Conservation (phyloP, 2,329 filamentous ascomycete genomes). For the Epichloe festucae region DNA sequence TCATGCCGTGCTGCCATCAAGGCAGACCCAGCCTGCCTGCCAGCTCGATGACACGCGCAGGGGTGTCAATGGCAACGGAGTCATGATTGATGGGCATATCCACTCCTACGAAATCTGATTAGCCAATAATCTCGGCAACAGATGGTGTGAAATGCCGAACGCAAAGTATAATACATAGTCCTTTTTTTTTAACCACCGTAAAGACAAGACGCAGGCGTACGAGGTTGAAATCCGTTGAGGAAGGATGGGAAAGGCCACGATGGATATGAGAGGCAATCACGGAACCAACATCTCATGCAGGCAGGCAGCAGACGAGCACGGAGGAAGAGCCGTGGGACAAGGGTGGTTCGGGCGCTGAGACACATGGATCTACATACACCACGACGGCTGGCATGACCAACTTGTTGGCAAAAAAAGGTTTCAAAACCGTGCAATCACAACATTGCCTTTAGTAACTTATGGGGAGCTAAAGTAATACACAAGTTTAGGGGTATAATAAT, state of each 20-base stretch:
- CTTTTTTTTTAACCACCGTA: neutral
- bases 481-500: too few relatives aligned
- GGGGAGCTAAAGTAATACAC: too few relatives aligned
- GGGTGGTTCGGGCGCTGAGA: slow-evolving; percentile 12
- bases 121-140: slow-evolving; percentile 1
- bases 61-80: neutral
- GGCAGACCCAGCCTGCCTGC: neutral
- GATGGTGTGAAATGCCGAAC: neutral
- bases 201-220: too few relatives aligned
- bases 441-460: too few relatives aligned
- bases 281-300: neutral
- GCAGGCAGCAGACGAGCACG: neutral
- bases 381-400: neutral
- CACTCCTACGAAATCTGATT: neutral
- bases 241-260: too few relatives aligned
- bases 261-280: too few relatives aligned
- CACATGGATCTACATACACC: slow-evolving; percentile 1
- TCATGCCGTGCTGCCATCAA: neutral
- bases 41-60: neutral
- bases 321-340: slow-evolving; percentile 1
- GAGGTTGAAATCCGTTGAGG: too few relatives aligned
- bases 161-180: neutral
- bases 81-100: neutral
- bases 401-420: neutral
- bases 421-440: neutral